These are phyloP conservation scores for Inga laurina DNA, from an alignment of 306 rosid species.

Conservation along the genomic window DNA sequence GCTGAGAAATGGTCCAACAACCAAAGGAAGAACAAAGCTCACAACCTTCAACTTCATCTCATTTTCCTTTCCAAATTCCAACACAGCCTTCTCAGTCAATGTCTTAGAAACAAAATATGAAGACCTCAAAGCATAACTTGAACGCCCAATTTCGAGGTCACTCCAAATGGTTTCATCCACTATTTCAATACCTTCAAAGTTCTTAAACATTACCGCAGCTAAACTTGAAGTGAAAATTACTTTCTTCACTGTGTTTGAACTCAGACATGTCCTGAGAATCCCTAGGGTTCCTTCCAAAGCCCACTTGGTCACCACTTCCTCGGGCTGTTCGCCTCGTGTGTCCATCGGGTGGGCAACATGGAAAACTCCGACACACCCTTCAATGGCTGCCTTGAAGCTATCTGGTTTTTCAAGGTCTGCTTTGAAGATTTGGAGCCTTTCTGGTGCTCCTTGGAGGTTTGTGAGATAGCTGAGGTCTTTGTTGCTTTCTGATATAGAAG, in stretches of 20 bases:
- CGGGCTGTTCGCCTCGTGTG: slow-evolving; percentile 35
- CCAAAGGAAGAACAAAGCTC: slow-evolving; percentile 54
- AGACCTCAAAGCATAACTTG: slow-evolving; percentile 12
- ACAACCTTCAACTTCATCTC: slow-evolving; percentile 53
- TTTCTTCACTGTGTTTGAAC: slow-evolving; percentile 52
- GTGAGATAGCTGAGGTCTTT: slow-evolving; percentile 53
- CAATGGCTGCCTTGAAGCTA: slow-evolving; percentile 44
- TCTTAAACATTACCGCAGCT: slow-evolving; percentile 25
- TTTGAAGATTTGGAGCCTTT: slow-evolving; percentile 38
- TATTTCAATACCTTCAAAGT: neutral
- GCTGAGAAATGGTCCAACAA: slow-evolving; percentile 63
- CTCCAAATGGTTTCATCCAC: slow-evolving; percentile 63
- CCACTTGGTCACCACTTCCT: slow-evolving; percentile 39
- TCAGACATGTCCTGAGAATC: slow-evolving; percentile 45
- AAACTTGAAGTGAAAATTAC: slow-evolving; percentile 59
- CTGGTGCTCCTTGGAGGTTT: slow-evolving; percentile 47
- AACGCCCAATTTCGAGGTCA: slow-evolving; percentile 40
- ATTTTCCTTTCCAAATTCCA: slow-evolving; percentile 49
- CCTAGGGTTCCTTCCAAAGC: slow-evolving; percentile 51
- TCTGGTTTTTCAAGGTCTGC: slow-evolving; percentile 43
- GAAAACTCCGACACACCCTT: slow-evolving; percentile 57
- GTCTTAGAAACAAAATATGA: slow-evolving; percentile 60
- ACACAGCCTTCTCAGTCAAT: slow-evolving; percentile 45
- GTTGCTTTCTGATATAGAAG: slow-evolving; percentile 1
- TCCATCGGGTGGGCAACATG: slow-evolving; percentile 58